Conservation (phyloP, 192 early-diverging fungal species). For the Entomortierella chlamydospora region DNA sequence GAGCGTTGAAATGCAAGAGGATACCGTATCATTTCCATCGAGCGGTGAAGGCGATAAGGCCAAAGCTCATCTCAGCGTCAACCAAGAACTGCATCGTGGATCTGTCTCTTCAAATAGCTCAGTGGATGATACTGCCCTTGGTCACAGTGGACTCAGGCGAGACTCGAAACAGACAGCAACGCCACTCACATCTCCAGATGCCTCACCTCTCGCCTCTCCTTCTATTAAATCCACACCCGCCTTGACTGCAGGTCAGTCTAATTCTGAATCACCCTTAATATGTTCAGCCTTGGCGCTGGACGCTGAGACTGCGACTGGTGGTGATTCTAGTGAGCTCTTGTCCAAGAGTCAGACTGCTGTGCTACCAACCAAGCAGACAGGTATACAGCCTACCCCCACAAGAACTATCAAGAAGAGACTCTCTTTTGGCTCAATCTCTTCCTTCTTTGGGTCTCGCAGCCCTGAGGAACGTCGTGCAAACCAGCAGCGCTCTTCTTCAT, state of each 20-base stretch:
- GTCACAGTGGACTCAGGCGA: background rate
- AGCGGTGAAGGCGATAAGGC: background rate
- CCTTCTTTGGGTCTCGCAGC: constrained; percentile 30
- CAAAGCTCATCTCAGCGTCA: background rate
- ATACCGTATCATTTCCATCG: constrained; percentile 12
- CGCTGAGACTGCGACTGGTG: background rate
- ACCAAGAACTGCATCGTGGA: constrained; percentile 37
- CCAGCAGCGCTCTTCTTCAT: constrained; percentile 34
- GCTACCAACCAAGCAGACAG: background rate
- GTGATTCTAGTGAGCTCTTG: background rate
- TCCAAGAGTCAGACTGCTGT: background rate
- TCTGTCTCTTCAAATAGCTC: constrained; percentile 40
- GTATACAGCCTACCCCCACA: background rate
- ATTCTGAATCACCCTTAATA: background rate
- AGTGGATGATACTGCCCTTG: constrained; percentile 9
- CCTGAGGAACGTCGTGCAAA: constrained; percentile 22
- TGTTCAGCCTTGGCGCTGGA: background rate
- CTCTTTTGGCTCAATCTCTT: constrained; percentile 45
- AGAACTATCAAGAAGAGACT: constrained; percentile 46
- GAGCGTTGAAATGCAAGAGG: constrained; percentile 13
- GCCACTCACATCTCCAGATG: constrained; percentile 22
- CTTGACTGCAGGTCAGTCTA: background rate
- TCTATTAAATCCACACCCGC: background rate
- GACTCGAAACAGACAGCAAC: constrained; percentile 19
- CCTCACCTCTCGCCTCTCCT: constrained; percentile 17